A percentile compares a stretch with the other conserved stretches of the same genome.
These are phyloP conservation scores for Kwoniella shivajii DNA, from an alignment of 1,284 basidiomycete species.

Conservation along the genomic window DNA sequence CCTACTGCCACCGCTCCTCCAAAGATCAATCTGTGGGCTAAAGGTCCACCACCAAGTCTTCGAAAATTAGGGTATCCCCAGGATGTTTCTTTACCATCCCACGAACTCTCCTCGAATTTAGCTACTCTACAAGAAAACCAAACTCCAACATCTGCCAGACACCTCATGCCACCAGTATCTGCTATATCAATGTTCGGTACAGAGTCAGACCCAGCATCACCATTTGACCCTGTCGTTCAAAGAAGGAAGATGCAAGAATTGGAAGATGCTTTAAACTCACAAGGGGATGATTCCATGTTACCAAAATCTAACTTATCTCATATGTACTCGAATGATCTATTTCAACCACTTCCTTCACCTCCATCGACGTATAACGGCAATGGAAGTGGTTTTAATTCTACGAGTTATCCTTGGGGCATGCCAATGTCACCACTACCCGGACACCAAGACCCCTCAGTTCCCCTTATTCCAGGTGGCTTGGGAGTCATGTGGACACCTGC, in stretches of 20 bases:
- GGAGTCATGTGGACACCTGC: slow-evolving; percentile 46
- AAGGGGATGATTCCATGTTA: not conserved
- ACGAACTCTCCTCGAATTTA: not conserved
- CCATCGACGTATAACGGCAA: not conserved
- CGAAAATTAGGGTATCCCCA: slow-evolving; percentile 14
- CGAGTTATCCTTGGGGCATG: slow-evolving; percentile 46
- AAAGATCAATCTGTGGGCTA: slow-evolving; percentile 26
- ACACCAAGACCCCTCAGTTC: slow-evolving; percentile 10
- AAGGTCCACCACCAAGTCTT: slow-evolving; percentile 27
- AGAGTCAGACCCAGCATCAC: slow-evolving; percentile 46
- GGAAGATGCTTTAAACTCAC: slow-evolving; percentile 7
- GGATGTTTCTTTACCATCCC: slow-evolving; percentile 20
- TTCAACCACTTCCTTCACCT: not conserved
- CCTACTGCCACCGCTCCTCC: slow-evolving; percentile 11
- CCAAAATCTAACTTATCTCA: slow-evolving; percentile 10
- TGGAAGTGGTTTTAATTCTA: not conserved
- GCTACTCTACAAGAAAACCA: not conserved
- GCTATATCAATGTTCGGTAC: slow-evolving; percentile 40
- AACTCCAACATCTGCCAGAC: slow-evolving; percentile 8
- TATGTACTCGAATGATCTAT: not conserved
- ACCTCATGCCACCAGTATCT: slow-evolving; percentile 25
- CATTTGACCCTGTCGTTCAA: slow-evolving; percentile 32
- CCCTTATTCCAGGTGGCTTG: slow-evolving; percentile 26
- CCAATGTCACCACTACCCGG: slow-evolving; percentile 35
- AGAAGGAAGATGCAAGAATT: slow-evolving; percentile 17